Conservation (phyloP, 2,329 filamentous ascomycete genomes). For the Emergomyces orientalis region DNA sequence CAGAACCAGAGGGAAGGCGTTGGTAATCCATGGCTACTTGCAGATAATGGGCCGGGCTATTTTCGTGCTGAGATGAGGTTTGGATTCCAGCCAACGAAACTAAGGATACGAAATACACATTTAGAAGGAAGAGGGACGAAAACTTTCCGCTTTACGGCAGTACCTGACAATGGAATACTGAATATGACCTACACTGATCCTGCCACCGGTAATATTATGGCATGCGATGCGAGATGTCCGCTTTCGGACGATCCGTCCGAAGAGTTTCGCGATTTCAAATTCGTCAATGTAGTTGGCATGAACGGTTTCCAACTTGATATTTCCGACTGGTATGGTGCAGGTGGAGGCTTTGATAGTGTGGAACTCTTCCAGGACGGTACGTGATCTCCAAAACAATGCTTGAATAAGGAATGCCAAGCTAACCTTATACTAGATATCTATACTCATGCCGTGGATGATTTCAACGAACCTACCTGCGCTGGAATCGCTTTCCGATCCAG, state of each 20-base stretch:
- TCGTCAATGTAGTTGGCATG: slow-evolving; percentile 85
- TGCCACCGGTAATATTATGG: slow-evolving; percentile 53
- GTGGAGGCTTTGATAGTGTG: slow-evolving; percentile 76
- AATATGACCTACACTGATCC: slow-evolving; percentile 86
- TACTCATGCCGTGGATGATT: slow-evolving; percentile 72
- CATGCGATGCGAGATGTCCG: slow-evolving; percentile 78
- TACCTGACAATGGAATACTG: slow-evolving; percentile 86
- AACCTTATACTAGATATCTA: slow-evolving; percentile 52
- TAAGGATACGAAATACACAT: slow-evolving; percentile 82
- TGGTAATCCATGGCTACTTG: slow-evolving; percentile 75
- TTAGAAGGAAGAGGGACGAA: slow-evolving; percentile 76
- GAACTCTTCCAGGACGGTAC: slow-evolving; percentile 70
- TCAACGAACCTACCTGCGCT: slow-evolving; percentile 80
- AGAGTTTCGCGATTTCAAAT: slow-evolving; percentile 77
- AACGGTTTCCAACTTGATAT: slow-evolving; percentile 76
- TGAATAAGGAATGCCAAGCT: neutral
- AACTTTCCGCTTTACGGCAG: slow-evolving; percentile 74
- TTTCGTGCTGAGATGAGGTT: slow-evolving; percentile 80
- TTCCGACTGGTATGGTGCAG: slow-evolving; percentile 74
- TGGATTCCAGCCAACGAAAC: slow-evolving; percentile 74
- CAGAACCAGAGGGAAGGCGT: slow-evolving; percentile 52
- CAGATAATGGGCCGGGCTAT: slow-evolving; percentile 64
- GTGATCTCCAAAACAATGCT: slow-evolving; percentile 16
- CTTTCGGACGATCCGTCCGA: slow-evolving; percentile 59
- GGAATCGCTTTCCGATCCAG: slow-evolving; percentile 55